Conservation (phyloP, 257 asterid genomes). For the Solanum tarijense region DNA sequence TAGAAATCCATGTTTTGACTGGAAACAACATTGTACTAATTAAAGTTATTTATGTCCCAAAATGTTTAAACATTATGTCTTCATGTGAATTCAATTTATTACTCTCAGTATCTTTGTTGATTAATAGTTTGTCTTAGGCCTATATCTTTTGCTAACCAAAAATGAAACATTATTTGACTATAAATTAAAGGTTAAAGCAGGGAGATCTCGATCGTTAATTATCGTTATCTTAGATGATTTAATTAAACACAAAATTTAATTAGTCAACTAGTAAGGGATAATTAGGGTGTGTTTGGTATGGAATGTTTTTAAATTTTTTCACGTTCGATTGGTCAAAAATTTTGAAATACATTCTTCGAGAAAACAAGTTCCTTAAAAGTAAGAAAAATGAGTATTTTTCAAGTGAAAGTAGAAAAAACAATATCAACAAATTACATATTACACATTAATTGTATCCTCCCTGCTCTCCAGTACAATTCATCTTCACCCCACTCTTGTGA, state of each 20-base stretch:
- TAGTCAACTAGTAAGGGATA: background rate
- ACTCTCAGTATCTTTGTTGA: background rate
- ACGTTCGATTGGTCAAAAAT: background rate
- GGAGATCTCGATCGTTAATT: background rate
- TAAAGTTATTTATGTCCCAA: background rate
- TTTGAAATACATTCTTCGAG: background rate
- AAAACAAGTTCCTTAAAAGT: too few species aligned
- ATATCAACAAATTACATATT: background rate
- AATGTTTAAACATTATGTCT: background rate
- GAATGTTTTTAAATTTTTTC: background rate
- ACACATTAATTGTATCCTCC: too few species aligned
- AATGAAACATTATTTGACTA: background rate
- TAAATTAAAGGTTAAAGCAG: background rate
- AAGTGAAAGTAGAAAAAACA: background rate
- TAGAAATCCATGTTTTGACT: background rate
- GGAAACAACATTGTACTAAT: background rate
- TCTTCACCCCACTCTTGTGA: background rate
- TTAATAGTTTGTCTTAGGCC: background rate
- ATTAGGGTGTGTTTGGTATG: background rate
- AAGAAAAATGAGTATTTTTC: too few species aligned
- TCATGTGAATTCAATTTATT: background rate
- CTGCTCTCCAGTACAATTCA: background rate
- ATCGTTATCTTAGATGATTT: background rate
- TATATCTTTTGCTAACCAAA: background rate
- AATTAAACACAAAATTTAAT: background rate